phyloP scores from a whole-genome alignment of 129 eudicot genomes.

The Helichrysum umbraculigerum region DNA sequence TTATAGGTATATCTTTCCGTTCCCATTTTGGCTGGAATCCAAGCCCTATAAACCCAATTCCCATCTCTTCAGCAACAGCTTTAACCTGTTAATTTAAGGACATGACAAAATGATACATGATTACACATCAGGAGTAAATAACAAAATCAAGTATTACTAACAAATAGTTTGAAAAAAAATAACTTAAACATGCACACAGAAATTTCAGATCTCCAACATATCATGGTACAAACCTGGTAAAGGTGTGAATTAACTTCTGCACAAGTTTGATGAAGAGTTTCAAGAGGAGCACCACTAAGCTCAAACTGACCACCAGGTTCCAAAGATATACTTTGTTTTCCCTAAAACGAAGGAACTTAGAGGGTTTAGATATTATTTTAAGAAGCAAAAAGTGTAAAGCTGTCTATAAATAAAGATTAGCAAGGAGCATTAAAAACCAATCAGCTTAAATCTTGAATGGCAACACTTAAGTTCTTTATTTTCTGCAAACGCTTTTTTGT shows the following conservation, averaged over 20 bases:
- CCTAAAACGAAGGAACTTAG: constrained; percentile 48
- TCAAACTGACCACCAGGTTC: constrained; percentile 99
- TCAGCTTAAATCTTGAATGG: background rate
- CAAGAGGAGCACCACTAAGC: constrained; percentile 99
- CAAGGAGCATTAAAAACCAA: background rate
- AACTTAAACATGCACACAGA: background rate
- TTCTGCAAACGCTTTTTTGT: background rate
- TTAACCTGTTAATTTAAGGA: constrained; percentile 59
- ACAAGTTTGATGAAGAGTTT: constrained; percentile 98
- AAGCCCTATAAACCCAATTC: constrained; percentile 86
- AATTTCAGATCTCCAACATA: background rate
- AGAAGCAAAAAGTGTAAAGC: background rate
- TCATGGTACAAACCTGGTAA: constrained; percentile 69
- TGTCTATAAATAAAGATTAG: too few species aligned
- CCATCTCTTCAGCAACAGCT: constrained; percentile 99
- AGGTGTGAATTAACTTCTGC: constrained; percentile 99
- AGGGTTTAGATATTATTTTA: background rate
- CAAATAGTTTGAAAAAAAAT: background rate
- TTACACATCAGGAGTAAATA: constrained; percentile 2
- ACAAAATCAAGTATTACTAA: background rate
- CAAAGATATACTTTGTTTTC: constrained; percentile 92
- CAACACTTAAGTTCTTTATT: background rate
- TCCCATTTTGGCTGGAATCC: constrained; percentile 98
- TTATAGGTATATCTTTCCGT: constrained; percentile 80
- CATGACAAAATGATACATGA: background rate